Base-by-base conservation (phyloP, 1,284 basidiomycete species). In the Trametes pubescens region DNA sequence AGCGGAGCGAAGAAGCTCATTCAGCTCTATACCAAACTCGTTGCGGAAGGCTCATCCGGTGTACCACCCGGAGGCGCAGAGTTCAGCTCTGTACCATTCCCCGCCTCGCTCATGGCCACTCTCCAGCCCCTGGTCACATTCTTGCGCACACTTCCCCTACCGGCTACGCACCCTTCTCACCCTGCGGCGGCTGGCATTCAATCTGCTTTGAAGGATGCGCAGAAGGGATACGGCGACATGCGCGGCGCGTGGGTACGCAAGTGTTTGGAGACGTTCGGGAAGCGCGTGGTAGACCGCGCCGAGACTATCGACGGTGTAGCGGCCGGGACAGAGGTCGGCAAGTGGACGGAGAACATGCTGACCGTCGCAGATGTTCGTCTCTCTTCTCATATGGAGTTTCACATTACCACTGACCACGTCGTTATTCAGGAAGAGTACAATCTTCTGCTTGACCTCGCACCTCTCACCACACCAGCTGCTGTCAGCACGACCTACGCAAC, bases 161-260 rank as follows among this genome's bases (percentile, higher is more conserved):
- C 91, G 0, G 78, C 87, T 0, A 92, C 92, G 0, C 91, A 93
- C 68, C 91, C 90, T 3, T 90, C 90, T 0, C 91, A 93, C 72
- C 90, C 90, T 4, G 90, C 90, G 10, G 85, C 90, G 0, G 78
- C 80, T 2, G 79, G 81, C 1, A 93, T 93, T 49, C 78, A 87
- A 34, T 73, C 82, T 2, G 86, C 89, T 1, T 74, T 94, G 5
- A 86, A 83, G 69, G 92, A 93, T 37, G 90, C 91, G 4, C 91
- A 92, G 75, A 82, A 83, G 61, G 92, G 92, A 1, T 93, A 92
- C 66, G 92, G 90, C 0, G 92, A 93, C 66, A 94, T 93, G 92
- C 84, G 91, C 29, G 91, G 91, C 3, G 81, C 81, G 13, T 93
- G 91, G 92, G 81, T 81, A 44, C 82, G 84, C 65, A 91, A 89